These are phyloP conservation scores for Clavariopsis aquatica DNA, from an alignment of 495 filamentous ascomycete genomes.

Conservation along the genomic window DNA sequence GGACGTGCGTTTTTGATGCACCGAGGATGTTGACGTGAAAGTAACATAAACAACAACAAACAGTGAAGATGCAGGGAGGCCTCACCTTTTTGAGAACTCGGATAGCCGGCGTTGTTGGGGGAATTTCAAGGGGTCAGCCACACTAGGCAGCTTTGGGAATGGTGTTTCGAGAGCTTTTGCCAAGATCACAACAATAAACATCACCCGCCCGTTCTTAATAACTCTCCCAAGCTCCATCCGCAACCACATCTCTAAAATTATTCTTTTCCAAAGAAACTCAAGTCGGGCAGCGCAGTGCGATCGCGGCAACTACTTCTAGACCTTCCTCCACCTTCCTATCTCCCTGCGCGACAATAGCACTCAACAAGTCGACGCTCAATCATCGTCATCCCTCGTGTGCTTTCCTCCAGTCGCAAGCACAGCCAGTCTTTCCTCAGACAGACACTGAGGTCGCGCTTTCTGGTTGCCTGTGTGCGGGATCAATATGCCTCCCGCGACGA, in stretches of 20 bases:
- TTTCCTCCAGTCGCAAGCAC: constrained; percentile 1
- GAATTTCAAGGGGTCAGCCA: not conserved
- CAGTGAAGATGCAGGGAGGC: not conserved
- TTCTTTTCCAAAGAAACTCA: constrained; percentile 20
- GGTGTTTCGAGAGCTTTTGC: too few relatives aligned
- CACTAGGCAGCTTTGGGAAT: not conserved
- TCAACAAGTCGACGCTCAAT: not conserved
- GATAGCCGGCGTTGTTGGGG: constrained; percentile 4
- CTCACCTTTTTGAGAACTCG: too few relatives aligned
- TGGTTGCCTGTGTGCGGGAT: constrained; percentile 3
- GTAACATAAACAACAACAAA: not conserved
- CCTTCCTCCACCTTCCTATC: constrained; percentile 2
- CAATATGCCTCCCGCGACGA: constrained; percentile 41
- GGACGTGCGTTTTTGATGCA: not conserved
- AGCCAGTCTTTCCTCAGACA: constrained; percentile 12
- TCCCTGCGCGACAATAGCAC: constrained; percentile 1
- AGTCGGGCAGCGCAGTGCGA: constrained; percentile 6
- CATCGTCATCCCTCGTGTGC: constrained; percentile 12
- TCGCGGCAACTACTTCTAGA: constrained; percentile 8
- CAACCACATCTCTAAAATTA: constrained; percentile 34
- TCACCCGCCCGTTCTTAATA: too few relatives aligned
- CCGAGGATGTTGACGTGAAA: not conserved
- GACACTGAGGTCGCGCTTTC: constrained; percentile 20
- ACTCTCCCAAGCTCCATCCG: constrained; percentile 17
- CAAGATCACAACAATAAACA: too few relatives aligned